Evolutionary conservation across 495 filamentous ascomycete genomes (phyloP).

Genomic region (Penicillium soppii): DNA sequence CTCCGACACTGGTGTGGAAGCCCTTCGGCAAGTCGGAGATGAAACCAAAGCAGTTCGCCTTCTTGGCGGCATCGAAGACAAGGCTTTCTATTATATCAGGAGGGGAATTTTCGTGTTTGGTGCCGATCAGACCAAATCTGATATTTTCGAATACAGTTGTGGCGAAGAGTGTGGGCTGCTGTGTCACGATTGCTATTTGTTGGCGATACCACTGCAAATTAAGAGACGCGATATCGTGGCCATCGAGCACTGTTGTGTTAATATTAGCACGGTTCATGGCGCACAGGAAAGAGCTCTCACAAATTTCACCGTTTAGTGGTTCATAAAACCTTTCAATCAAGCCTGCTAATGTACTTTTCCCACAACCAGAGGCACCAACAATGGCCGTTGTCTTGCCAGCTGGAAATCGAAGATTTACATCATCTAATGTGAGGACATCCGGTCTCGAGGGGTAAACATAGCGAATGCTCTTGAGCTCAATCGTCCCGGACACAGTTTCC

Average conservation of each 20-base stretch:
- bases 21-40: slow-evolving; percentile 32
- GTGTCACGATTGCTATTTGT: slow-evolving; percentile 70
- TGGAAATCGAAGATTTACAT: slow-evolving; percentile 44
- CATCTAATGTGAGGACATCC: slow-evolving; percentile 45
- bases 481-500: slow-evolving; percentile 13
- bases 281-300: too few relatives aligned
- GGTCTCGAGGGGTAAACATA: slow-evolving; percentile 59
- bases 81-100: slow-evolving; percentile 44
- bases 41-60: slow-evolving; percentile 48
- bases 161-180: slow-evolving; percentile 52
- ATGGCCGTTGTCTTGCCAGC: slow-evolving; percentile 48
- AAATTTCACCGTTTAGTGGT: slow-evolving; percentile 69
- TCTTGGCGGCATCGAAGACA: slow-evolving; percentile 61
- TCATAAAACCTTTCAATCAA: slow-evolving; percentile 87
- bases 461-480: slow-evolving; percentile 43
- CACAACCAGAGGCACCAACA: slow-evolving; percentile 70
- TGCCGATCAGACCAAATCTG: slow-evolving; percentile 66
- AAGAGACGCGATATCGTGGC: slow-evolving; percentile 63
- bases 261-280: too few relatives aligned
- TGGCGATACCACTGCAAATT: slow-evolving; percentile 82
- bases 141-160: slow-evolving; percentile 81
- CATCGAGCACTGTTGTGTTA: too few relatives aligned
- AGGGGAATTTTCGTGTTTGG: slow-evolving; percentile 51
- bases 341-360: slow-evolving; percentile 84
- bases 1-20: slow-evolving; percentile 82